A percentile compares a stretch with the other conserved stretches of the same genome.
Conservation (phyloP, 345 rosid species). For the Gossypium ekmanianum region DNA sequence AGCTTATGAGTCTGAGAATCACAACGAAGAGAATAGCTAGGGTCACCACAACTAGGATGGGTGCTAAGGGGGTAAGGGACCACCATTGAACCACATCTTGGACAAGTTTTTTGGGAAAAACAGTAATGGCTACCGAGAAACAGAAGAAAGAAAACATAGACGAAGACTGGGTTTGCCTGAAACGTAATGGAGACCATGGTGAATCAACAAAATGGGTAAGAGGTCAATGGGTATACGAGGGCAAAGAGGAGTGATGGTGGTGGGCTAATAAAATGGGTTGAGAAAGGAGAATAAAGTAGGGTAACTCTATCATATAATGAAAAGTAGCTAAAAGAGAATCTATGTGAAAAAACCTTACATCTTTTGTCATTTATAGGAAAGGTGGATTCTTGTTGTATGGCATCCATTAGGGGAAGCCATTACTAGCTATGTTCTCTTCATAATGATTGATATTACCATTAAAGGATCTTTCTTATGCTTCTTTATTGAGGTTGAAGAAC, state of each 20-base stretch:
- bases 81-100: conserved; percentile 42
- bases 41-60: conserved; percentile 46
- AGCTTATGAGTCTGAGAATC: conserved; percentile 37
- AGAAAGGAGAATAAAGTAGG: conserved; percentile 31
- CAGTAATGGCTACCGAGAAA: conserved; percentile 10
- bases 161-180: not conserved
- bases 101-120: conserved; percentile 39
- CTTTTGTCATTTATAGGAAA: conserved; percentile 24
- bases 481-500: conserved; percentile 10
- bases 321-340: conserved; percentile 35
- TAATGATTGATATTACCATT: conserved; percentile 9
- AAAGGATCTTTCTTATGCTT: not conserved
- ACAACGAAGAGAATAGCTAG: conserved; percentile 42
- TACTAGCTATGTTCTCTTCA: conserved; percentile 11
- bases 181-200: conserved; percentile 20
- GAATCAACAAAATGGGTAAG: conserved; percentile 13
- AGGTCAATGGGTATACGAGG: conserved; percentile 3
- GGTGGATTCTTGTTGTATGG: conserved; percentile 20
- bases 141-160: conserved; percentile 14
- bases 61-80: conserved; percentile 67
- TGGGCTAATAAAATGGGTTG: conserved; percentile 24
- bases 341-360: conserved; percentile 4
- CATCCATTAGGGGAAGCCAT: conserved; percentile 3
- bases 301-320: not conserved
- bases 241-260: conserved; percentile 10